Evolutionary conservation across 2,329 filamentous ascomycete genomes (phyloP).

Genomic region (Rosellinia necatrix): DNA sequence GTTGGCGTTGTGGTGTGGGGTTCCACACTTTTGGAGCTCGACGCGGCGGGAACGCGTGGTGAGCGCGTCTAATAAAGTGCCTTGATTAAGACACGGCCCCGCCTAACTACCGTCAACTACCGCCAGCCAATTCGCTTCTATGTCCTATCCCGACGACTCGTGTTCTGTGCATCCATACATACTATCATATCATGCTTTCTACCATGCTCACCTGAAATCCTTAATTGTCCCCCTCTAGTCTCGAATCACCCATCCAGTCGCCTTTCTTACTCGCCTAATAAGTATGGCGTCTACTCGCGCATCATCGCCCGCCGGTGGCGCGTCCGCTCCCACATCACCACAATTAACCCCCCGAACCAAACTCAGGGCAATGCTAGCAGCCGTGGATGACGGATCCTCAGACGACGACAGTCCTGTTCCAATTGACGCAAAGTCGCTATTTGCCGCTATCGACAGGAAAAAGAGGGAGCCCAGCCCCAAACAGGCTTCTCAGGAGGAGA

Average conservation of each 20-base stretch:
- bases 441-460: conserved; percentile 32
- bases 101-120: too few species aligned
- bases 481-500: conserved; percentile 38
- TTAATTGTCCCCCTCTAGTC: neutral
- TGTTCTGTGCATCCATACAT: conserved; percentile 1
- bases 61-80: conserved; percentile 16
- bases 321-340: conserved; percentile 50
- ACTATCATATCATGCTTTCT: too few species aligned
- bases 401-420: conserved; percentile 46
- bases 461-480: conserved; percentile 21
- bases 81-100: conserved; percentile 16
- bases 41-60: conserved; percentile 26
- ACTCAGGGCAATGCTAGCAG: conserved; percentile 57
- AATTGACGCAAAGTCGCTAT: conserved; percentile 34
- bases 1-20: conserved; percentile 15
- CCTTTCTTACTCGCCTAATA: conserved; percentile 18
- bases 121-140: too few species aligned
- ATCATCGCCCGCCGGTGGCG: conserved; percentile 50
- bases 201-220: conserved; percentile 29
- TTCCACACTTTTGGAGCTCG: conserved; percentile 16
- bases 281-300: conserved; percentile 56
- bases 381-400: conserved; percentile 50
- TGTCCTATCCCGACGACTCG: too few species aligned
- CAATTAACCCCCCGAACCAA: conserved; percentile 58
- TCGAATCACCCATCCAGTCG: conserved; percentile 13